Percentiles rank a stretch among this genome's conserved stretches.
Conservation (phyloP, 768 basidiomycete genomes). For the Lactarius sanguifluus region DNA sequence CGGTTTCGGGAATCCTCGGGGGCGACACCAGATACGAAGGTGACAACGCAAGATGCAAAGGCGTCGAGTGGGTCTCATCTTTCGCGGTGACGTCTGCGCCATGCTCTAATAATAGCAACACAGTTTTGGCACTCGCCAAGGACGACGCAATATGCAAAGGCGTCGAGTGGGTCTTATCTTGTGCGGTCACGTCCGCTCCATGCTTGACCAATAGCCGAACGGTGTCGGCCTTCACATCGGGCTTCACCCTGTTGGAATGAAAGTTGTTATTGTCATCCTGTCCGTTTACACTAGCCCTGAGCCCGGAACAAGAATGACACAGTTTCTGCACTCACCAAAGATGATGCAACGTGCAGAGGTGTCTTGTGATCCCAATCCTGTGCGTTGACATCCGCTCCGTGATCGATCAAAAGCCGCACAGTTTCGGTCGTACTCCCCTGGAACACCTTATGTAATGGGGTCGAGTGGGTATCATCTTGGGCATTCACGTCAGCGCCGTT, state of each 20-base stretch:
- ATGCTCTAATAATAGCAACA: no score
- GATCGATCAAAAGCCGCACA: neutral
- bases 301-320: neutral
- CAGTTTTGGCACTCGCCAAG: no score
- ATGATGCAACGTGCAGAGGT: neutral
- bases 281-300: neutral
- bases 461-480: neutral
- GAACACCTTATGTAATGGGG: neutral
- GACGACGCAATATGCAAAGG: no score
- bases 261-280: no score
- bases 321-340: neutral
- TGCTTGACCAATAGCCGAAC: neutral
- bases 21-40: no score
- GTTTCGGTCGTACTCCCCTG: fast-evolving
- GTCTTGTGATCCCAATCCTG: neutral
- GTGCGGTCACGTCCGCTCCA: no score
- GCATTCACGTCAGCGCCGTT: neutral
- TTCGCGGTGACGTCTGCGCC: no score
- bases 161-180: no score
- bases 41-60: no score
- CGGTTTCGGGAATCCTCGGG: no score
- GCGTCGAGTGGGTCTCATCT: no score
- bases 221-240: no score
- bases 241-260: fast-evolving
- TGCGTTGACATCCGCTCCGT: neutral